A percentile compares a stretch with the other conserved stretches of the same genome.
Evolutionary conservation across 2,329 filamentous ascomycete genomes (phyloP).

Genomic region (Zymoseptoria passerinii): DNA sequence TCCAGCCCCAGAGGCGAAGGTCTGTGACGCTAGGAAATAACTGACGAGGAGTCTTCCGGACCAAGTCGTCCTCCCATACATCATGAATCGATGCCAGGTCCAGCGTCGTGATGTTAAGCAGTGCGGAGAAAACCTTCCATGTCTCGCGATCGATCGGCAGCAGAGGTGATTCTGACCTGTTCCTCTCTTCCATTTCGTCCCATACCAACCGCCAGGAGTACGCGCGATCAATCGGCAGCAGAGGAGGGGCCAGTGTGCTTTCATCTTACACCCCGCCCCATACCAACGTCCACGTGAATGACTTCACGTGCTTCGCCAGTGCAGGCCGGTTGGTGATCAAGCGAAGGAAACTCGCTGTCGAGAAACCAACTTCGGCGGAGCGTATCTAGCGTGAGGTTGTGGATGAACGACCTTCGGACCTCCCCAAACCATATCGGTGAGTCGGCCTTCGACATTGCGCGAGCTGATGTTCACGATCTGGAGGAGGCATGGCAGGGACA

Average conservation of each 20-base stretch:
- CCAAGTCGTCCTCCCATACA: neutral
- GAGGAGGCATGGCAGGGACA: constrained; percentile 4
- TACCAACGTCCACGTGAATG: constrained; percentile 9
- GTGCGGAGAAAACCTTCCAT: constrained; percentile 5
- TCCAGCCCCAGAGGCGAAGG: constrained; percentile 9
- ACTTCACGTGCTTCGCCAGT: constrained; percentile 8
- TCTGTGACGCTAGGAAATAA: constrained; percentile 10
- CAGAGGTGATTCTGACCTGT: neutral
- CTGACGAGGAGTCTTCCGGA: constrained; percentile 2
- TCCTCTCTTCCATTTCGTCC: neutral
- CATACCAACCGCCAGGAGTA: neutral
- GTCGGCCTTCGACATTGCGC: constrained; percentile 7
- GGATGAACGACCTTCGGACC: constrained; percentile 1
- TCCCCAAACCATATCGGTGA: neutral
- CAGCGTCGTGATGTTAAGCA: constrained; percentile 6
- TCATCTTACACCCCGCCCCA: constrained; percentile 1
- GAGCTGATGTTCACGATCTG: constrained; percentile 9
- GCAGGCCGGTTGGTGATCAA: constrained; percentile 1
- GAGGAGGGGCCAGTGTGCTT: neutral
- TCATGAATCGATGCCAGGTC: constrained; percentile 7
- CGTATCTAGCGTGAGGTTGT: constrained; percentile 1
- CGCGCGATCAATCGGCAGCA: neutral
- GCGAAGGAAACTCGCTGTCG: constrained; percentile 9
- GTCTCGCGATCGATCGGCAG: constrained; percentile 5
- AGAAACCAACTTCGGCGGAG: constrained; percentile 3